Conservation (phyloP, 768 basidiomycete species). For the Xerocomellus intermedius region DNA sequence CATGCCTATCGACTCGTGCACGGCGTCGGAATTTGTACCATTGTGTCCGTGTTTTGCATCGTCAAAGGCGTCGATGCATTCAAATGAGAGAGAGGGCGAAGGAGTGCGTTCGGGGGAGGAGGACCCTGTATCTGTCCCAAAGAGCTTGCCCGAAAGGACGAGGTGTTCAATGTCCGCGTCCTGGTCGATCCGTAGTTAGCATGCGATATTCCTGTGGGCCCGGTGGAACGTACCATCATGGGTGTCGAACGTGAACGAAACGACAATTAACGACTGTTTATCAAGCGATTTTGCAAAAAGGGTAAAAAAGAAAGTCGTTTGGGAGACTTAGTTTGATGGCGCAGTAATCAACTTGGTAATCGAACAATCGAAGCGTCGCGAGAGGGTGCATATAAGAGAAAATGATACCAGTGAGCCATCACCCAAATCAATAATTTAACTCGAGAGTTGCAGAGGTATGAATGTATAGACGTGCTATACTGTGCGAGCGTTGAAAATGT, state of each 20-base stretch:
- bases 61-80: slow-evolving; percentile 32
- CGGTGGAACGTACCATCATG: slow-evolving; percentile 15
- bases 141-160: slow-evolving; percentile 76
- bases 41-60: slow-evolving; percentile 50
- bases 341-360: background rate
- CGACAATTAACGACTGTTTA: slow-evolving; percentile 4
- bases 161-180: slow-evolving; percentile 62
- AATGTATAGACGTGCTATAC: slow-evolving; percentile 5
- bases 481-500: slow-evolving; percentile 5
- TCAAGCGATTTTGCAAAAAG: slow-evolving; percentile 10
- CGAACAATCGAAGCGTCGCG: background rate
- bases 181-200: slow-evolving; percentile 16
- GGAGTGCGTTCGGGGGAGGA: slow-evolving; percentile 65
- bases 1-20: slow-evolving; percentile 72
- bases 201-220: background rate
- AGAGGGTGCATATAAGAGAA: background rate
- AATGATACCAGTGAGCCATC: background rate
- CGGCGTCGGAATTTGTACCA: slow-evolving; percentile 31
- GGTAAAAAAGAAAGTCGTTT: too few species aligned
- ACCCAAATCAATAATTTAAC: background rate
- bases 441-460: background rate
- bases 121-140: slow-evolving; percentile 52
- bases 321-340: background rate
- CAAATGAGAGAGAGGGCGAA: slow-evolving; percentile 42
- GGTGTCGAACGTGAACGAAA: background rate